A percentile compares a stretch with the other conserved stretches of the same genome.
Conservation (phyloP, 148 eudicot species). For the Cornus controversa region DNA sequence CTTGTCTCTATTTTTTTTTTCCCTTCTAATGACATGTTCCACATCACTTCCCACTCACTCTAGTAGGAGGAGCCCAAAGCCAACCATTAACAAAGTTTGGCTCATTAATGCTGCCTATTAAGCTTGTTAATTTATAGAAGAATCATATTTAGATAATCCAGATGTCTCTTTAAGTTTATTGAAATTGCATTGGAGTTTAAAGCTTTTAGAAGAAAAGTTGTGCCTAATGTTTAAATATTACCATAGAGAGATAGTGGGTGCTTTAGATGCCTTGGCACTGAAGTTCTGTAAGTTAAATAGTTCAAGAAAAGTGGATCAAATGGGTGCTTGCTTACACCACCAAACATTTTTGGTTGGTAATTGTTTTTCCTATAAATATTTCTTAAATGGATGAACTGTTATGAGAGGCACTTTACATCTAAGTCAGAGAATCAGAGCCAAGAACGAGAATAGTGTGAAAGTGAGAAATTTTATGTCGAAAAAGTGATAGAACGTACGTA, state of each 20-base stretch:
- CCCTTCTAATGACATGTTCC: not conserved
- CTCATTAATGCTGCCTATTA: not conserved
- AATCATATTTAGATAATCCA: not conserved
- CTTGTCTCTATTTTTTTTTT: no score
- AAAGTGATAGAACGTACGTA: no score
- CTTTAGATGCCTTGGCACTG: not conserved
- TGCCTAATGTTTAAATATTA: not conserved
- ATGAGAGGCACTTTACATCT: no score
- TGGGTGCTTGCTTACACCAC: no score
- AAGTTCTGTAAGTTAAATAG: not conserved
- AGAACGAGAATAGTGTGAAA: no score
- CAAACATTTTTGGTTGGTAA: no score
- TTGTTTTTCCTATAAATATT: no score
- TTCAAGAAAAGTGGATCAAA: not conserved
- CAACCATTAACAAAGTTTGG: not conserved
- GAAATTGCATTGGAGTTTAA: not conserved
- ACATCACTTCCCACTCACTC: not conserved
- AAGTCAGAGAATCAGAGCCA: no score
- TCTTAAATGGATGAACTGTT: no score
- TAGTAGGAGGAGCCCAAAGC: not conserved
- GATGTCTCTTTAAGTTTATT: not conserved
- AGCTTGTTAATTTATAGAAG: not conserved
- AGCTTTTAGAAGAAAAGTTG: not conserved
- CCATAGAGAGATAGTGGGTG: not conserved
- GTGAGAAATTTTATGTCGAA: no score